phyloP scores from a whole-genome alignment of 176 grass and related monocot genomes.

The Paspalum vaginatum region DNA sequence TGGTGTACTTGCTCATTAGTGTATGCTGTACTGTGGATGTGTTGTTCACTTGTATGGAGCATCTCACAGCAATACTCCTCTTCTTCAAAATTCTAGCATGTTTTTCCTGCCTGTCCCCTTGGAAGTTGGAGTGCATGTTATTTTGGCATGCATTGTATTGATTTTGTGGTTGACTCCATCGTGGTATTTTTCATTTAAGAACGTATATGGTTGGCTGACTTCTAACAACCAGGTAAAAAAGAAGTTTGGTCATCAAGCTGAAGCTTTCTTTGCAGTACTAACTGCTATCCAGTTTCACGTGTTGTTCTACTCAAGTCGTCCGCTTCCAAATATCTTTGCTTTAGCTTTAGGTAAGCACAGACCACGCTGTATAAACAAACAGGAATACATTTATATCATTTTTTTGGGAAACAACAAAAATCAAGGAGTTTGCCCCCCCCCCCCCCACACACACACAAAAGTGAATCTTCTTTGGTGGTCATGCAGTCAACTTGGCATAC shows the following conservation, averaged over 20 bases:
- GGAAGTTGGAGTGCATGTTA: not conserved
- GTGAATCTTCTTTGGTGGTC: conserved; percentile 30
- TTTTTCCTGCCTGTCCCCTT: not conserved
- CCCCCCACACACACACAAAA: too few relatives aligned
- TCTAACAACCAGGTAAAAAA: conserved; percentile 67
- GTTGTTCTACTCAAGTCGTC: conserved; percentile 88
- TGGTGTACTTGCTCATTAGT: conserved; percentile 5
- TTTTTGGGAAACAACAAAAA: not conserved
- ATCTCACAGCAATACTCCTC: not conserved
- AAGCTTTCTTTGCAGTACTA: conserved; percentile 78
- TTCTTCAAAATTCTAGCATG: not conserved
- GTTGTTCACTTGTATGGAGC: conserved; percentile 5
- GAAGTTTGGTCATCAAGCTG: conserved; percentile 77
- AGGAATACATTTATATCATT: not conserved
- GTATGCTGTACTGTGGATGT: not conserved
- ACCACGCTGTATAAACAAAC: conserved; percentile 12
- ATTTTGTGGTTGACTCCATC: not conserved
- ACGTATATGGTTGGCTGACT: not conserved
- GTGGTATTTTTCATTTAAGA: conserved; percentile 6
- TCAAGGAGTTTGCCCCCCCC: not conserved
- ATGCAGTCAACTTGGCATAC: conserved; percentile 90
- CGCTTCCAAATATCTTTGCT: conserved; percentile 95
- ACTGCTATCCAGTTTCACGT: conserved; percentile 87
- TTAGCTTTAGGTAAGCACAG: conserved; percentile 78
- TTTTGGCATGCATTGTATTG: conserved; percentile 14